Conservation (phyloP, 202 grass and related monocot genomes). For the Musa balbisiana region DNA sequence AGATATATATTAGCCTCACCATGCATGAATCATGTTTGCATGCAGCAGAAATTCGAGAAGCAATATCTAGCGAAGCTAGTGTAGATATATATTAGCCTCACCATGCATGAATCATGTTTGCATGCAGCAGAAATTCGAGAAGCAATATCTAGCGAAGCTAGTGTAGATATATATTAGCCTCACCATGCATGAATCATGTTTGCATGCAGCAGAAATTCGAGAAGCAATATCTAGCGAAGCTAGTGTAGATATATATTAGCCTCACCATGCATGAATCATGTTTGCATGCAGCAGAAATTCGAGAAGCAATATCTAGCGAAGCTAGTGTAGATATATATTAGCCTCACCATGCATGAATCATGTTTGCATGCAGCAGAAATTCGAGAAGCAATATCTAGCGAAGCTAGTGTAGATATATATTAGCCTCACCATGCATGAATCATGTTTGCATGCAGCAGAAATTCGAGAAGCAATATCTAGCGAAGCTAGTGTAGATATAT, state of each 20-base stretch:
- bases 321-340: background rate
- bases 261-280: too few relatives aligned
- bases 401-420: background rate
- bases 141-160: conserved; percentile 19
- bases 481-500: background rate
- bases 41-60: conserved; percentile 44
- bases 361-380: conserved; percentile 20
- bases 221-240: conserved; percentile 38
- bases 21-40: background rate
- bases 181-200: too few relatives aligned
- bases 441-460: conserved; percentile 32
- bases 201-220: conserved; percentile 35
- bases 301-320: conserved; percentile 45
- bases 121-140: conserved; percentile 57
- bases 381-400: conserved; percentile 43
- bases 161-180: background rate
- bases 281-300: conserved; percentile 27
- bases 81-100: background rate
- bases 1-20: background rate
- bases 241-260: background rate
- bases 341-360: too few relatives aligned
- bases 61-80: conserved; percentile 20
- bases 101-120: too few relatives aligned
- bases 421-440: too few relatives aligned
- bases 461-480: conserved; percentile 41